Evolutionary conservation across 495 filamentous ascomycete genomes (phyloP).

Genomic region (Astrothelium macrocarpum): DNA sequence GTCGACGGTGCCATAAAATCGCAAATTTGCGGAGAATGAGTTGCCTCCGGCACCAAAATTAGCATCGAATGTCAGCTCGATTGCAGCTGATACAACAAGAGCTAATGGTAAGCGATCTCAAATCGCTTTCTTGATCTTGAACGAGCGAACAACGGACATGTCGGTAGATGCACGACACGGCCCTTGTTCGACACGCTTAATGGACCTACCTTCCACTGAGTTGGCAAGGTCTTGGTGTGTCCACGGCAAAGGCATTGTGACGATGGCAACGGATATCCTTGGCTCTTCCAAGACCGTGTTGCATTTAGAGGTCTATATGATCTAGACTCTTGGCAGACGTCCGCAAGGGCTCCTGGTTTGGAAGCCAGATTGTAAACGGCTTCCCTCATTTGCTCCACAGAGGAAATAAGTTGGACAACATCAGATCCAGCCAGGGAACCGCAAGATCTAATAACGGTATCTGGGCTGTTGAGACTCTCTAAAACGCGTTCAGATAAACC

Average conservation of each 20-base stretch:
- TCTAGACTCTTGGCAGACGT: neutral
- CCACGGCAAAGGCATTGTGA: neutral
- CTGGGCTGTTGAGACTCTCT: slow-evolving; percentile 2
- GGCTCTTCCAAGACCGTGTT: neutral
- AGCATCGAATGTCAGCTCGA: slow-evolving; percentile 2
- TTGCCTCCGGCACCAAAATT: slow-evolving; percentile 2
- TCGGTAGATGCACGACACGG: neutral
- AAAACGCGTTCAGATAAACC: neutral
- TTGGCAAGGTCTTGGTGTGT: neutral
- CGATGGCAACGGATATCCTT: neutral
- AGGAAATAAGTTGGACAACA: neutral
- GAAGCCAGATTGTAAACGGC: neutral
- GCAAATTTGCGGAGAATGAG: neutral
- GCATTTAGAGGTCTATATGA: neutral
- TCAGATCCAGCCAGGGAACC: slow-evolving; percentile 1
- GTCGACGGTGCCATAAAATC: neutral
- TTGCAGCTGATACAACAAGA: neutral
- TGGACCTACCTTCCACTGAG: neutral
- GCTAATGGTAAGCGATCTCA: neutral
- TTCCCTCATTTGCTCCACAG: slow-evolving; percentile 2
- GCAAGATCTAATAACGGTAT: neutral
- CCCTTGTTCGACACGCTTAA: neutral
- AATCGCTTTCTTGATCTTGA: slow-evolving; percentile 4
- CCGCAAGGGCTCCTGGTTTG: neutral
- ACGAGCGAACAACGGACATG: slow-evolving; percentile 1